Percentiles rank a stretch among this genome's conserved stretches.
Evolutionary conservation across 257 asterid species (phyloP).

Genomic region (Coffea canephora): DNA sequence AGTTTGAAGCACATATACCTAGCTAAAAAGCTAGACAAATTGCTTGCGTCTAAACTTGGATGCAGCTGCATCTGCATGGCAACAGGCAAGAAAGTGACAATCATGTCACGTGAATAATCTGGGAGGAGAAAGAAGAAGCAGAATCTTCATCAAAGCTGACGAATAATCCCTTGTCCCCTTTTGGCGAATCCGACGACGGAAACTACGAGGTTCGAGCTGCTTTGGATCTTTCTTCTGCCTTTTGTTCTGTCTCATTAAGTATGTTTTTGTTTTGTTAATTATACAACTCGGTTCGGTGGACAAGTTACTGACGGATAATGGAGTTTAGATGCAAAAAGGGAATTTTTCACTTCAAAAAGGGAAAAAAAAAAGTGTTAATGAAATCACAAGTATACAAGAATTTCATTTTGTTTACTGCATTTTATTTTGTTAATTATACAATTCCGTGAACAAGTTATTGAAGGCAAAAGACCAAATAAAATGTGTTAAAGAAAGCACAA

Average conservation of each 20-base stretch:
- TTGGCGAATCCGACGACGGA: conserved; percentile 43
- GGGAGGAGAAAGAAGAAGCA: conserved; percentile 10
- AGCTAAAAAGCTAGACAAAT: conserved; percentile 24
- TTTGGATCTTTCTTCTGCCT: conserved; percentile 28
- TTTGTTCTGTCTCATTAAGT: background rate
- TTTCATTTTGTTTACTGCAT: background rate
- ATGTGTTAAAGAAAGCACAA: too few relatives aligned
- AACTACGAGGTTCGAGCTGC: conserved; percentile 47
- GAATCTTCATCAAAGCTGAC: background rate
- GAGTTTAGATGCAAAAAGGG: background rate
- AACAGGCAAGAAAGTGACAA: conserved; percentile 3
- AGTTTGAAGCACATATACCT: conserved; percentile 25
- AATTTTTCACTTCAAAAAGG: background rate
- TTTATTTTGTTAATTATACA: too few relatives aligned
- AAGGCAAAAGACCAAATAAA: too few relatives aligned
- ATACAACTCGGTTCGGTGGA: background rate
- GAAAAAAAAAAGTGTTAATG: background rate
- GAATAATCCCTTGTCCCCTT: conserved; percentile 15
- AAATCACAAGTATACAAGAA: background rate
- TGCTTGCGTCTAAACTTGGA: conserved; percentile 24
- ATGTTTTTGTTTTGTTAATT: background rate
- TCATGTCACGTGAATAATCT: conserved; percentile 29
- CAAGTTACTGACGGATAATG: background rate
- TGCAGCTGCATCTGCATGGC: background rate
- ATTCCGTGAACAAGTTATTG: too few relatives aligned